Evolutionary conservation across 805 yeast genomes (phyloP), one percentile per base, ranked within the genome.

Genomic region (Lachancea meyersii): DNA sequence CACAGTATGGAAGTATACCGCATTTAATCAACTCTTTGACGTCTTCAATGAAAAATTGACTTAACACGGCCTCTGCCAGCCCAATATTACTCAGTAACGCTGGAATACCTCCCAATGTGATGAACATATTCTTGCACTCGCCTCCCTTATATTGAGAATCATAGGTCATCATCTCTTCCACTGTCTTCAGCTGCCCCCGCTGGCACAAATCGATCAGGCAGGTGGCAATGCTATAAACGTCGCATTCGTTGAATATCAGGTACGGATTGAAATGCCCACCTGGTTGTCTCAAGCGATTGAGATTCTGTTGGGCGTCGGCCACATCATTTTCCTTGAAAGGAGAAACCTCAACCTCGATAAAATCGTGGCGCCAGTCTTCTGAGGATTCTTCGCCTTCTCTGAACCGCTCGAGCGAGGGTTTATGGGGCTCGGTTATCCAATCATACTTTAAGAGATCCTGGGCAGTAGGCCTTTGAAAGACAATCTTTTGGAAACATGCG

Each of bases 401-500:
- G 35, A 55, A 61, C 26, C 41, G 46, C 9, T 49, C 53, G 23
- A 61, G 43, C 33, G 52, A 52, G 16, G 51, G 46, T 14, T 34
- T 35, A 13, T 31, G 31, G 10, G 44, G 30, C 34, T 48, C 43
- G 17, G 28, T 23, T n/a, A 58, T 24, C 66, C 66, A 91, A 40
- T 71, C 72, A 57, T 85, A 94, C 45, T 70, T 75, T 40, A 86
- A 61, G 19, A 91, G 68, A 19, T 66, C 71, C 20, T 66, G 65
- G 0, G 95, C 86, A 13, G 73, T 70, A 0, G 91, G 84, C 46
- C 98, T 69, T 35, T 70, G 64, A 11, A 60, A 60, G 21, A 94
- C 89, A 48, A 81, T 79, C 60, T 79, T 85, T 31, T 77, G 76
- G 41, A 93, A 70, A 62, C 97, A 91, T 41, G 63, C 63, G 20